Base-by-base conservation (phyloP, 202 grass and related monocot species). In the Carex arenaria region DNA sequence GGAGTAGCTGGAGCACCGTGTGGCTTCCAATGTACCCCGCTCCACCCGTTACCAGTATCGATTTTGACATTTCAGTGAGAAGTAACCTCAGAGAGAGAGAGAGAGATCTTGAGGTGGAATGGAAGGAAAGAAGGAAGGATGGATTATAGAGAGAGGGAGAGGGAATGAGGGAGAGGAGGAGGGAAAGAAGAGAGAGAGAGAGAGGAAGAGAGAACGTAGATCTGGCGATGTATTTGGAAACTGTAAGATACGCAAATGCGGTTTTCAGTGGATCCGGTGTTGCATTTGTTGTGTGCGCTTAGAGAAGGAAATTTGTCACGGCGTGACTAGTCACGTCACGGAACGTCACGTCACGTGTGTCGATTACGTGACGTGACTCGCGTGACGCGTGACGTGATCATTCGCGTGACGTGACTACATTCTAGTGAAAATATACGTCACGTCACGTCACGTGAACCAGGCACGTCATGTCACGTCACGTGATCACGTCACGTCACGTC, bases 1-100 rank as follows among this genome's bases (percentile, higher is more conserved):
- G 75, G 74, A 97, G 91, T 15, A 97, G 87, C 91, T 91, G 91
- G 72, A 97, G 89, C 84, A 91, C 94, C 59, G 94, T 85, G 91
- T 97, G 94, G 89, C 91, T 97, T 15, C 94, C 94, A 83, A 97
- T 97, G 94, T 93, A 97, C 0, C 94, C 94, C 0, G 94, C 94
- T 12, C 94, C 94, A 2, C 94, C 94, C 18, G 94, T 97, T 5
- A 97, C 94, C 63, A 97, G 87, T 67, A 97, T 89, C 60, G 89
- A 91, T 60, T 86, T 86, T 31, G 59, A 76, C 86, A 87, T 32
- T 9, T 90, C 83, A 78, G 72, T 61, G 20, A 80, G 59, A 65
- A 32, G 51, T 17, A n/a, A 51, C 47, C 47, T 51, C 11, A 2
- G 66, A 3, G 23, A 57, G 34, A 31, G 64, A 20, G 60, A 42